phyloP scores from a whole-genome alignment of 208 protist species.

The Leishmania tarentolae region DNA sequence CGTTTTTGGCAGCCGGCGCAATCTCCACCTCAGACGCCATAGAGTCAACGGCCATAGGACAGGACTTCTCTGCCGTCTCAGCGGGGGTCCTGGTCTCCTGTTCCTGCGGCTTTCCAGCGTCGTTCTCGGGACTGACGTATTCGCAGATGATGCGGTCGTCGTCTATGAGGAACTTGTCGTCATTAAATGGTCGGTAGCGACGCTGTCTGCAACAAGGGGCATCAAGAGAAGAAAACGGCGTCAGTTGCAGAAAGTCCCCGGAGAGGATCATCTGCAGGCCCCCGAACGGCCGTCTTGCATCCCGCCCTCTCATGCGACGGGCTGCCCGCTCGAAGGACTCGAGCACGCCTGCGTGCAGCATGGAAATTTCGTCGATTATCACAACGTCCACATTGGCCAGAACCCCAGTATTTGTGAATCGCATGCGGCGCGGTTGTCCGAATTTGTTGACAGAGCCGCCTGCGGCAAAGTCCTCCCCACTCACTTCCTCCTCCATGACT shows the following conservation, averaged over 20 bases:
- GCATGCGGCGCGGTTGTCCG: slow-evolving; percentile 4
- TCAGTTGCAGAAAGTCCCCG: slow-evolving; percentile 94
- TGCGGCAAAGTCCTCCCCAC: no score
- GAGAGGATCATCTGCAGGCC: slow-evolving; percentile 92
- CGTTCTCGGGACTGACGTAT: background rate
- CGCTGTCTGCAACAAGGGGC: background rate
- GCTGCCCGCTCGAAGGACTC: slow-evolving; percentile 79
- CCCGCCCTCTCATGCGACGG: slow-evolving; percentile 44
- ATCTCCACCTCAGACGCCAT: background rate
- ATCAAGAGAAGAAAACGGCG: slow-evolving; percentile 43
- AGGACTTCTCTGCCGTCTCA: background rate
- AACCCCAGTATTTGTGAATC: slow-evolving; percentile 18
- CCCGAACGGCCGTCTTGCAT: slow-evolving; percentile 69
- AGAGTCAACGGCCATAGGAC: background rate
- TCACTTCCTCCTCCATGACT: background rate
- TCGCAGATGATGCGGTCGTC: background rate
- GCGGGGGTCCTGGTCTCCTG: background rate
- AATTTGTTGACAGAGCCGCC: background rate
- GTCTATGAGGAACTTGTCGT: background rate
- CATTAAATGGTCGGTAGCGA: no score
- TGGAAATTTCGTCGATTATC: slow-evolving; percentile 92
- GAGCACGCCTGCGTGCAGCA: slow-evolving; percentile 85
- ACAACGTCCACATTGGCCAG: slow-evolving; percentile 44
- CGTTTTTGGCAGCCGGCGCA: background rate
- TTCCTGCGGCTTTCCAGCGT: background rate